Base-by-base conservation (phyloP, 768 basidiomycete genomes). In the Trametes gibbosa region DNA sequence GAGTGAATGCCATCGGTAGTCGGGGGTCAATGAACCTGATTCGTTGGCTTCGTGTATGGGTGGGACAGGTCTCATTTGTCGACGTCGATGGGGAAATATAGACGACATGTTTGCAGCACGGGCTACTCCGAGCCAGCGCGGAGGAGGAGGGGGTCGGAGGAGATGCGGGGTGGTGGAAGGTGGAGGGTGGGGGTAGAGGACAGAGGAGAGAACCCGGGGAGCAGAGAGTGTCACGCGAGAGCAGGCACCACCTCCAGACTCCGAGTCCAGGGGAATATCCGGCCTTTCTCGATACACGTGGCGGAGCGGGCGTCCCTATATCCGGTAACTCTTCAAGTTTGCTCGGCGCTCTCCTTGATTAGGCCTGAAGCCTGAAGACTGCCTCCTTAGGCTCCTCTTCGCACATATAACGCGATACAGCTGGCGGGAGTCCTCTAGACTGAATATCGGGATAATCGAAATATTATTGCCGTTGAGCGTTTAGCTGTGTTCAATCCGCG, bases 71-170 rank as follows among this genome's bases (percentile, higher is more conserved):
- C 61, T 42, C 34, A 54, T 52, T 21, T 62, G 61, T 40, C 48
- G 56, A 16, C 61, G 61, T 16, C 61, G 56, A n/a, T 57, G 46
- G 1, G 52, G 56, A 23, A 62, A 62, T 29, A 62, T 58, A 0
- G 37, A 35, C 9, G 50, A 21, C 45, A 41, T 27, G 29, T n/a
- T 23, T 29, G n/a, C 8, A 12, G 17, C n/a, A 27, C n/a, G 24
- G 14, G 41, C 2, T 13, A 9, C 29, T 12, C 41, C 1, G 16
- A 2, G 27, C 12, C 21, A 42, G 13, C 24, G 8, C 24, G 29
- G 2, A 7, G 39, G 14, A 13, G 10, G 13, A 52, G 27, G 29
- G 41, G 43, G 12, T 19, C 5, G 32, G 32, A 21, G 32, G 34
- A 37, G 12, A 25, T 13, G 27, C 13, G 41, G 53, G 32, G 12